Evolutionary conservation across 192 early-diverging fungal genomes (phyloP).

Genomic region (Mortierella claussenii): DNA sequence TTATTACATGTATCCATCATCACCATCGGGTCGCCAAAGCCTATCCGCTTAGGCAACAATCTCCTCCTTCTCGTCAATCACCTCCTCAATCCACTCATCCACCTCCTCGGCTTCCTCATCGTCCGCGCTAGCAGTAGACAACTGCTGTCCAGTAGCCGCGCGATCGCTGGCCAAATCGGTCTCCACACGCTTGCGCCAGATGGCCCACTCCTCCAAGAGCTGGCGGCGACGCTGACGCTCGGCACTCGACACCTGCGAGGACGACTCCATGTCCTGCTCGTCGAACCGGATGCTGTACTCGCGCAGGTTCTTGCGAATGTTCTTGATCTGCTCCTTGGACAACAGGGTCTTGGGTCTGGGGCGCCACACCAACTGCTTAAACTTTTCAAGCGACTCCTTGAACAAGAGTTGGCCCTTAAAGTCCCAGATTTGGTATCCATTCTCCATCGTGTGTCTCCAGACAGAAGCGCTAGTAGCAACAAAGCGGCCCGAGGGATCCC

Average conservation of each 20-base stretch:
- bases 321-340: conserved; percentile 78
- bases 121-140: conserved; percentile 55
- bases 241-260: conserved; percentile 76
- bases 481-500: conserved; percentile 98
- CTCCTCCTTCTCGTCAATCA: conserved; percentile 81
- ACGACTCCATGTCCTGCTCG: conserved; percentile 83
- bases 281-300: conserved; percentile 91
- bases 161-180: conserved; percentile 68
- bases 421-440: conserved; percentile 93
- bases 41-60: conserved; percentile 67
- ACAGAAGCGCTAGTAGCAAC: conserved; percentile 86
- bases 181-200: conserved; percentile 79
- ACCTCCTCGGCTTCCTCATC: conserved; percentile 78
- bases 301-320: conserved; percentile 92
- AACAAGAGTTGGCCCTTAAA: conserved; percentile 86
- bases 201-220: conserved; percentile 86
- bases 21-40: neutral
- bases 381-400: conserved; percentile 78
- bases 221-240: conserved; percentile 79
- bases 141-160: conserved; percentile 63
- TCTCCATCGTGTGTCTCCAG: conserved; percentile 89
- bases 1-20: no score
- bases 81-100: conserved; percentile 90
- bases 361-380: conserved; percentile 97
- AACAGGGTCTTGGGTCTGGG: conserved; percentile 90